These are phyloP conservation scores for Scorias spongiosa DNA, from an alignment of 2,329 filamentous ascomycete species.

Conservation along the genomic window DNA sequence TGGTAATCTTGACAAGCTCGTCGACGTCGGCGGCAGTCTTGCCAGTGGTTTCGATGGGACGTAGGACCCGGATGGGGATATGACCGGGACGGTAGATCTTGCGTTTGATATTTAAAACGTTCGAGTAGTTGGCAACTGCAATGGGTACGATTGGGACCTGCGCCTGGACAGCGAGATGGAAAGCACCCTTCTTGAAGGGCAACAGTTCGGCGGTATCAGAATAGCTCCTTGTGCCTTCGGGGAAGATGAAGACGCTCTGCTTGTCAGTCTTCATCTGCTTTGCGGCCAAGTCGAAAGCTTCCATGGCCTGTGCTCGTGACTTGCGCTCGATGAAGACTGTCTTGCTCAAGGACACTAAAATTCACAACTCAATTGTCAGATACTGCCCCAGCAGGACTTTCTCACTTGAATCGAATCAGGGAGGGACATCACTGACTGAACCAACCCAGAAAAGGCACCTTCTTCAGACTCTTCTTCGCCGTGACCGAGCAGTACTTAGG, in stretches of 20 bases:
- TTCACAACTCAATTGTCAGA: constrained; percentile 2
- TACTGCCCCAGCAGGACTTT: background rate
- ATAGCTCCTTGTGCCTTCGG: constrained; percentile 88
- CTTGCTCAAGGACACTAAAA: constrained; percentile 58
- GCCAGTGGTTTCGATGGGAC: constrained; percentile 62
- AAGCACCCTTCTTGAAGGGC: constrained; percentile 98
- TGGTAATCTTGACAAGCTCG: constrained; percentile 49
- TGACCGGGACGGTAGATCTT: constrained; percentile 26
- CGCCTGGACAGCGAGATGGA: constrained; percentile 88
- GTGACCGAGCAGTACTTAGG: constrained; percentile 86
- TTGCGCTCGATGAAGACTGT: constrained; percentile 91
- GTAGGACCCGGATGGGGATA: constrained; percentile 56
- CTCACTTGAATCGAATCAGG: background rate
- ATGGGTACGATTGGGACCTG: constrained; percentile 85
- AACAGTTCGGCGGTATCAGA: constrained; percentile 64
- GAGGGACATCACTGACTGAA: constrained; percentile 43
- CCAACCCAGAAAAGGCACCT: constrained; percentile 76
- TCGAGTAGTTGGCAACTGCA: constrained; percentile 35
- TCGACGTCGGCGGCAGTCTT: constrained; percentile 66
- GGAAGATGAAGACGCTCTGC: constrained; percentile 69
- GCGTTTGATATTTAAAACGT: constrained; percentile 31
- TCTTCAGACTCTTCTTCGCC: constrained; percentile 71
- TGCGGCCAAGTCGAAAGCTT: constrained; percentile 73
- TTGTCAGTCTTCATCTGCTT: constrained; percentile 54
- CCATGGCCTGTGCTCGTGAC: constrained; percentile 66